These are phyloP conservation scores for Fragilariopsis cylindrus DNA, from an alignment of 108 stramenopile genomes.

Conservation along the genomic window DNA sequence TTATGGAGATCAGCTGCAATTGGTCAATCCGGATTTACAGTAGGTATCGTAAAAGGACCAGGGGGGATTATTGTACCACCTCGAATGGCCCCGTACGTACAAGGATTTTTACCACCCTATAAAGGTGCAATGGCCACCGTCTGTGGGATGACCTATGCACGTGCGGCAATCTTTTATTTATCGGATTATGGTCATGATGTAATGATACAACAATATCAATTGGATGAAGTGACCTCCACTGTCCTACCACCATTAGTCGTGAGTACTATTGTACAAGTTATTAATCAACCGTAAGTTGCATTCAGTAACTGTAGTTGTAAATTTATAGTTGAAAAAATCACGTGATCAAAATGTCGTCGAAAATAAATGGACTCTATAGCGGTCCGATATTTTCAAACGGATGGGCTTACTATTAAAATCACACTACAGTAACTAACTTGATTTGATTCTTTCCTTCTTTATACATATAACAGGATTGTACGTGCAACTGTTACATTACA, in stretches of 20 bases:
- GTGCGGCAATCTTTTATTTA: constrained; percentile 95
- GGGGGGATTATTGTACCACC: constrained; percentile 39
- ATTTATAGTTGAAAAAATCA: no score
- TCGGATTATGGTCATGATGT: constrained; percentile 82
- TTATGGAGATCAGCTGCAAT: constrained; percentile 81
- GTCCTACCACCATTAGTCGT: constrained; percentile 85
- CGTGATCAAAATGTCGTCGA: no score
- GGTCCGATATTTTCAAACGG: no score
- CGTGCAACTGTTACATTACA: constrained; percentile 91
- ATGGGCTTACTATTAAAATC: no score
- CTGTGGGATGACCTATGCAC: constrained; percentile 96
- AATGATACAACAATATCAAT: constrained; percentile 30
- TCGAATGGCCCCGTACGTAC: constrained; percentile 62
- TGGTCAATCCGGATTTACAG: constrained; percentile 81
- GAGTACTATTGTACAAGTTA: constrained; percentile 81
- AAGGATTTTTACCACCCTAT: constrained; percentile 94
- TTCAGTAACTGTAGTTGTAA: no score
- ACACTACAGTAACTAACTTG: no score
- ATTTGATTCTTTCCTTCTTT: no score
- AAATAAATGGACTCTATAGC: no score
- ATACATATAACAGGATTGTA: constrained; percentile 44
- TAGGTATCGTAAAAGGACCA: constrained; percentile 33
- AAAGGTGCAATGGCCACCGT: constrained; percentile 90
- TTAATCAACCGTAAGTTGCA: constrained; percentile 79
- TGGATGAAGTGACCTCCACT: constrained; percentile 45